phyloP scores from a whole-genome alignment of 768 basidiomycete genomes.

The Boletus tomentosulus region DNA sequence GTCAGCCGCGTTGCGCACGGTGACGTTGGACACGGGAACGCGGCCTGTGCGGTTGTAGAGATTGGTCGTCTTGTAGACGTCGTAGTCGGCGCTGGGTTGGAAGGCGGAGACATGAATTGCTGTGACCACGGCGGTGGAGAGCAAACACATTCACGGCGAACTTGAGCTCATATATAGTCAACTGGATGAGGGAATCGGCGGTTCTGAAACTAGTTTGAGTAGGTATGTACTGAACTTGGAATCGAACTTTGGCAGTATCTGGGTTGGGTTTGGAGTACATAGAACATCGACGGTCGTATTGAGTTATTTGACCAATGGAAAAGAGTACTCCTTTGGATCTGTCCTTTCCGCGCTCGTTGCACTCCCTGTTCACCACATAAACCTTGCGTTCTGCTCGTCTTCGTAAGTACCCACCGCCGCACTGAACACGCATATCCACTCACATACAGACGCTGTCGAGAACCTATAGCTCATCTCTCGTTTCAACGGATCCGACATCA shows the following conservation, averaged over 20 bases:
- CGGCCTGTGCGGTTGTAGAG: constrained; percentile 16
- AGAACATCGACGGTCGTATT: too few relatives aligned
- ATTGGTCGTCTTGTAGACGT: constrained; percentile 7
- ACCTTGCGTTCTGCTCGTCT: constrained; percentile 70
- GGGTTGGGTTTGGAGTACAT: too few relatives aligned
- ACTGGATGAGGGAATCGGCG: too few relatives aligned
- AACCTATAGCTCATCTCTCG: constrained; percentile 79
- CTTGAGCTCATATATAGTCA: not conserved
- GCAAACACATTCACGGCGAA: not conserved
- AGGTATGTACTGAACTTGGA: too few relatives aligned
- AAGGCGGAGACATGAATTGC: not conserved
- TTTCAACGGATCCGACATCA: constrained; percentile 76
- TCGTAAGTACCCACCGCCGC: constrained; percentile 56
- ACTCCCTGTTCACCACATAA: constrained; percentile 62
- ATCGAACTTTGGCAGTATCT: too few relatives aligned
- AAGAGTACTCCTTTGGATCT: constrained; percentile 88
- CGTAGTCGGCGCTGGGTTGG: too few relatives aligned
- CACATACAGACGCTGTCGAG: constrained; percentile 65
- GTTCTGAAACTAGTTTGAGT: too few relatives aligned
- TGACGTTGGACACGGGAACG: constrained; percentile 10
- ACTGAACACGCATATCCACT: constrained; percentile 1
- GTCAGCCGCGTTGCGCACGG: constrained; percentile 9
- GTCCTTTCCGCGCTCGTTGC: constrained; percentile 81
- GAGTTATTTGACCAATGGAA: too few relatives aligned
- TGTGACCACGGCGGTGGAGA: not conserved